Base-by-base conservation (phyloP, 306 rosid species). In the Sphenostylis stenocarpa region DNA sequence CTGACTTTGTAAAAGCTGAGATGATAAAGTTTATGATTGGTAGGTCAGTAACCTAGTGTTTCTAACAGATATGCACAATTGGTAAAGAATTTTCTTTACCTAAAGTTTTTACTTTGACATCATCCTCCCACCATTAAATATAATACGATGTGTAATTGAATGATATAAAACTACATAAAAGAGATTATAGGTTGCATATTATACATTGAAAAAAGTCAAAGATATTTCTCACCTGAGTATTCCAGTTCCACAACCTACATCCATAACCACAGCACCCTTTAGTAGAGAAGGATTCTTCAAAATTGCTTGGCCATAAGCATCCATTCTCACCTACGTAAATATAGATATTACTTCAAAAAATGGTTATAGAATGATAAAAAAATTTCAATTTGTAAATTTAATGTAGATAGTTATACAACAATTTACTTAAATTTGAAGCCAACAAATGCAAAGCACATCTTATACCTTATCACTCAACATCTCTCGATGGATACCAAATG, bases 181-280 rank as follows among this genome's bases (percentile, higher is more conserved):
- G 17, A 69, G 29, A 49, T 69, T 31, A 58, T 31, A 57, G 20
- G 48, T 26, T 21, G 62, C 66, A 29, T 55, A 33, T 33, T 61
- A 29, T 8, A 20, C 24, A 5, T 41, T 5, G 14, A 84, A 48
- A 78, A 78, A 44, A 58, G 78, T 48, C 73, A 69, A 48, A 31
- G 12, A 53, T 38, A 60, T 33, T 62, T 82, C 89, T 87, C 79
- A 95, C 98, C 98, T 95, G 33, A 95, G 92, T 51, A 95, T 89
- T 76, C 96, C 94, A 69, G 97, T 92, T 80, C 99, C 97, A 76
- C 97, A 95, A 58, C 99, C 99, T 29, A 95, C 96, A 76, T 95
- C 97, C 93, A 95, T 82, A 69, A 95, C 97, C 6, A 90, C 86
- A 24, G 96, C 93, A 70, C 88, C 85, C 21, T 83, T 87, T 63